phyloP scores from a whole-genome alignment of 1,284 basidiomycete species.

The Ceratobasidium sp. region DNA sequence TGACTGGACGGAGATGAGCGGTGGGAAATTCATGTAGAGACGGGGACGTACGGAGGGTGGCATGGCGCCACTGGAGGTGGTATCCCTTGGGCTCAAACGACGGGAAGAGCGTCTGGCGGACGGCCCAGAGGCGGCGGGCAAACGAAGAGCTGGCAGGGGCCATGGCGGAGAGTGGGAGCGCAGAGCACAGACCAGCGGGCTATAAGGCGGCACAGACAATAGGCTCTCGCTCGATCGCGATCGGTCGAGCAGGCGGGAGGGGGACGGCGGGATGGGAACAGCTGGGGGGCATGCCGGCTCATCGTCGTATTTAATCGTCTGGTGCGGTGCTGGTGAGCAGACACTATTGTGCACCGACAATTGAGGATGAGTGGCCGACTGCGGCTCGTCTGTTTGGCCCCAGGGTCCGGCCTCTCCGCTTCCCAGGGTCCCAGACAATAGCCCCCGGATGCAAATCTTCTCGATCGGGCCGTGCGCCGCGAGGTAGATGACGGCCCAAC shows the following conservation, averaged over 20 bases:
- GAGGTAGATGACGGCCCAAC: slow-evolving; percentile 21
- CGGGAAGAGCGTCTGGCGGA: slow-evolving; percentile 35
- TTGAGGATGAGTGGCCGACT: slow-evolving; percentile 34
- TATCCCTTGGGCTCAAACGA: slow-evolving; percentile 27
- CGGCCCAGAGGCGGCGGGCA: slow-evolving; percentile 7
- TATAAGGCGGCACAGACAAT: slow-evolving; percentile 24
- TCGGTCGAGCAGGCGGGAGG: slow-evolving; percentile 7
- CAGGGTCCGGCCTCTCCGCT: slow-evolving; percentile 12
- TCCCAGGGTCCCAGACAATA: slow-evolving; percentile 30
- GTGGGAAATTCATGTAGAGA: background rate
- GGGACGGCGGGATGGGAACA: background rate
- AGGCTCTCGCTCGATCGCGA: slow-evolving; percentile 19
- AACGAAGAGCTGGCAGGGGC: background rate
- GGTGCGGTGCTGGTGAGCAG: background rate
- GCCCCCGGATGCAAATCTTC: slow-evolving; percentile 14
- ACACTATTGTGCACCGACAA: slow-evolving; percentile 35
- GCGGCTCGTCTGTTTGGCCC: slow-evolving; percentile 15
- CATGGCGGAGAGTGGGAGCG: slow-evolving; percentile 10
- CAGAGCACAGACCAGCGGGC: background rate
- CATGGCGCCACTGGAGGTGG: slow-evolving; percentile 35
- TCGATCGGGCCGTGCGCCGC: background rate
- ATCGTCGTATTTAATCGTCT: slow-evolving; percentile 25
- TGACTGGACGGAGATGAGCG: background rate
- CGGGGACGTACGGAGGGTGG: slow-evolving; percentile 18
- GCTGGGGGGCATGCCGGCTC: too few relatives aligned